Base-by-base conservation (phyloP, 2,329 filamentous ascomycete species). In the Neophaeococcomyces mojaviensis region DNA sequence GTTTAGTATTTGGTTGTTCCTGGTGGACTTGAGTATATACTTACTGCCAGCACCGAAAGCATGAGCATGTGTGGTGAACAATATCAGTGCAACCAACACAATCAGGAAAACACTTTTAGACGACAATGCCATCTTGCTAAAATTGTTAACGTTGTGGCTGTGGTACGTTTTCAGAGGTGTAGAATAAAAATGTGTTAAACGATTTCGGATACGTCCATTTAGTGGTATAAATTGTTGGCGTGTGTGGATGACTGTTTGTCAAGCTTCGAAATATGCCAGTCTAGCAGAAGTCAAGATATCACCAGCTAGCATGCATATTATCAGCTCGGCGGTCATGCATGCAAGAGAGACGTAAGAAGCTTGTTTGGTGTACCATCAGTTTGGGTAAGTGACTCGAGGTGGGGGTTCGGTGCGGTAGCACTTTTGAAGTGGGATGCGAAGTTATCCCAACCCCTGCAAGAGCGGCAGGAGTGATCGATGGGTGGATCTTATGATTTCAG, bases 1-100 rank as follows among this genome's bases (percentile, higher is more conserved):
- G 39, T 56, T 35, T 58, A 49, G 24, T n/a, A 32, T n/a, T 26
- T 8, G 7, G 19, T 35, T 9, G 13, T 15, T 19, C 20, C 3
- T 16, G 18, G 10, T 7, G 37, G 36, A 7, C 39, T 18, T 9
- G 16, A 47, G 8, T 33, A 18, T n/a, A 6, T 15, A 60, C 63
- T 44, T 63, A 69, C 66, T 70, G 39, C 68, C 68, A 49, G 68
- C 68, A 45, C 68, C 68, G 49, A 70, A 70, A 16, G 67, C 68
- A 48, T 68, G 61, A 13, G 61, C 66, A 46, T 64, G 63, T 4
- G 62, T 50, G 20, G 62, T 62, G 19, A 67, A 62, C 4, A 69
- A 32, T 22, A 68, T 50, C 13, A 68, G 49, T 18, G 67, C 51
- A 36, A 70, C 56, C 31, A 68, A 50, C 40, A 60, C 24, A 6